Evolutionary conservation across 495 filamentous ascomycete genomes (phyloP).

Genomic region (Coniosporium apollinis): DNA sequence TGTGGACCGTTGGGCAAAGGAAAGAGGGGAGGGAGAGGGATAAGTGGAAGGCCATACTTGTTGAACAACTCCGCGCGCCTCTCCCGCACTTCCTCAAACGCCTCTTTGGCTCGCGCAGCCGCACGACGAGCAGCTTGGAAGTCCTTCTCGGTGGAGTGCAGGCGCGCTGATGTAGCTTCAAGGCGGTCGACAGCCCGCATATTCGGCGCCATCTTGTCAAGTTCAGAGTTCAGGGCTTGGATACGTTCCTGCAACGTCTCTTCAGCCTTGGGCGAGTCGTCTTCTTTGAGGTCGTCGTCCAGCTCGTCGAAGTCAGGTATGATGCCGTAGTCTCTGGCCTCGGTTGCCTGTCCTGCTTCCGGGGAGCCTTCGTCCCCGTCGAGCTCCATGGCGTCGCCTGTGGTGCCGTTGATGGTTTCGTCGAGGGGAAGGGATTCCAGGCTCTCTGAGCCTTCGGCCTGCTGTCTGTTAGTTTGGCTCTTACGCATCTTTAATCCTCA

Average conservation of each 20-base stretch:
- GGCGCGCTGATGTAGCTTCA: conserved; percentile 64
- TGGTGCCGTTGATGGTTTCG: conserved; percentile 44
- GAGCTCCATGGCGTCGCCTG: conserved; percentile 17
- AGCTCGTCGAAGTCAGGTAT: conserved; percentile 77
- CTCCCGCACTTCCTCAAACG: conserved; percentile 64
- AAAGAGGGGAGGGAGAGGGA: too few species aligned
- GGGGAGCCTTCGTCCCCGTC: conserved; percentile 6
- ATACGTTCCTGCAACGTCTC: conserved; percentile 69
- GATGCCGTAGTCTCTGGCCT: conserved; percentile 79
- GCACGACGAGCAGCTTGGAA: conserved; percentile 66
- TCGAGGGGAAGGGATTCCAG: conserved; percentile 79
- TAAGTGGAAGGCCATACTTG: too few species aligned
- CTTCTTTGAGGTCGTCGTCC: conserved; percentile 69
- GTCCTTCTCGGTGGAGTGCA: conserved; percentile 72
- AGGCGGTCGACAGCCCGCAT: conserved; percentile 91
- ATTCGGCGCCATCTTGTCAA: conserved; percentile 89
- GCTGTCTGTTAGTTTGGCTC: too few species aligned
- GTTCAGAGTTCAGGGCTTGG: conserved; percentile 48
- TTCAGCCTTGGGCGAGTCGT: conserved; percentile 28
- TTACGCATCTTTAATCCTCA: too few species aligned
- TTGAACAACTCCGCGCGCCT: conserved; percentile 83
- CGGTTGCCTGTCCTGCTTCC: conserved; percentile 20
- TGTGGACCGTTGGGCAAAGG: too few species aligned
- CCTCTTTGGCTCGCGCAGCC: conserved; percentile 59
- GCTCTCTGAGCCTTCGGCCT: conserved; percentile 47